Base-by-base conservation (phyloP, 129 eudicot species). In the Chrysanthemum makinoi region DNA sequence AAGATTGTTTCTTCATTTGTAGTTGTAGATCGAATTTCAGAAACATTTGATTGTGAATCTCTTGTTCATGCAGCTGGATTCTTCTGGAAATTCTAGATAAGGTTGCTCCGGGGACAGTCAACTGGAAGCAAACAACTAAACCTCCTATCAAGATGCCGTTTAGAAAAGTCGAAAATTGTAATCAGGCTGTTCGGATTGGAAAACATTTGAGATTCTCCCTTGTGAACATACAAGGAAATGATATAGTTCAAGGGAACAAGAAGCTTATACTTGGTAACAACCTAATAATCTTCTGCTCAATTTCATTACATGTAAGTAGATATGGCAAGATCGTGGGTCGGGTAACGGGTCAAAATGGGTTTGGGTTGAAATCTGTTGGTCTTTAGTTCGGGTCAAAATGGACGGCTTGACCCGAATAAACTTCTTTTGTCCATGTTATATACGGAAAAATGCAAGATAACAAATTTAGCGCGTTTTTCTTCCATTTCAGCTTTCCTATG, bases 121-220 rank as follows among this genome's bases (percentile, higher is more conserved):
- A 83, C 69, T 94, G 97, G 97, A 94, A 83, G 78, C 97, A 87
- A 22, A 86, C 98, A 39, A 82, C 97, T 6, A 94, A 86, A 75
- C 98, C 98, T 69, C 98, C 98, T 6, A 94, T 94, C 71, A 94
- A 86, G 79, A 94, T 94, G 98, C 98, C 98, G 28, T 94, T 94
- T 74, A 85, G 98, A 57, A 90, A 94, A 84, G 88, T 94, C 4
- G 98, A 94, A 84, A 94, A 94, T 68, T 83, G 96, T 85, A 94
- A 94, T 75, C 98, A 94, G 83, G 98, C 86, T 48, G 79, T 94
- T 72, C 79, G 80, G 72, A 94, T 94, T 5, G 98, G 97, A 81
- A 89, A 83, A 87, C 80, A 76, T 60, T 80, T 94, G 75, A 94
- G 80, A 59, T 88, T 94, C 69, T 94, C 98, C 49, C 83, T 94